A percentile compares a stretch with the other conserved stretches of the same genome.
Evolutionary conservation across 1,284 basidiomycete species (phyloP).

Genomic region (Pseudozyma tsukubaensis): DNA sequence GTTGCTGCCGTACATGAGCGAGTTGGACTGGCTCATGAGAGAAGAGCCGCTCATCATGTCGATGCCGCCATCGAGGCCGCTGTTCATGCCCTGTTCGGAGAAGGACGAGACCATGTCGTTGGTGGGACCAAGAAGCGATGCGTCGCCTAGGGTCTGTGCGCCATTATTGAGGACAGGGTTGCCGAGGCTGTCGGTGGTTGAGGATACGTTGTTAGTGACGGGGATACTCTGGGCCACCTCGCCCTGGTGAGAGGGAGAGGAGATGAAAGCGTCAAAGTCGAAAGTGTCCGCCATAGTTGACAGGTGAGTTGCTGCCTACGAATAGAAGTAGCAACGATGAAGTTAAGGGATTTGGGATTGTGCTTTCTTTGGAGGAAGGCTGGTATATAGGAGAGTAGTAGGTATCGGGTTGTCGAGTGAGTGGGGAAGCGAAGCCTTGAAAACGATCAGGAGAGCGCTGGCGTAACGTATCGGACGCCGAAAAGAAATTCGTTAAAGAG

Average conservation of each 20-base stretch:
- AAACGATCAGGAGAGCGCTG: constrained; percentile 31
- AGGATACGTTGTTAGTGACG: constrained; percentile 7
- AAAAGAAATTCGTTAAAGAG: constrained; percentile 12
- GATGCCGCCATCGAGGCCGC: constrained; percentile 16
- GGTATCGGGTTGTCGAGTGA: constrained; percentile 11
- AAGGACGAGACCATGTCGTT: constrained; percentile 37
- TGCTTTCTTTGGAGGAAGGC: constrained; percentile 7
- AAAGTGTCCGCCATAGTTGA: constrained; percentile 49
- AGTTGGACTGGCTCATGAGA: constrained; percentile 43
- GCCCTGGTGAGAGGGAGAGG: constrained; percentile 40
- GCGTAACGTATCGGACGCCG: constrained; percentile 56
- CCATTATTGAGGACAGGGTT: constrained; percentile 18
- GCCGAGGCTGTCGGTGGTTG: constrained; percentile 13
- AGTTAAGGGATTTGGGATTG: not conserved
- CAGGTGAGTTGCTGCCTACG: constrained; percentile 13
- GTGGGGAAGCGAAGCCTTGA: not conserved
- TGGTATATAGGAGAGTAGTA: constrained; percentile 14
- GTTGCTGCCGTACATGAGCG: constrained; percentile 40
- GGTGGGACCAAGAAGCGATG: constrained; percentile 14
- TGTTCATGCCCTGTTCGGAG: constrained; percentile 35
- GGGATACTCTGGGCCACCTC: constrained; percentile 17
- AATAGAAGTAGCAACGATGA: constrained; percentile 10
- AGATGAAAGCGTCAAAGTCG: constrained; percentile 58
- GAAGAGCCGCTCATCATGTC: constrained; percentile 38
- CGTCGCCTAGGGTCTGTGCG: not conserved